phyloP scores from a whole-genome alignment of 208 protist species.

The Trypanosoma boissoni region DNA sequence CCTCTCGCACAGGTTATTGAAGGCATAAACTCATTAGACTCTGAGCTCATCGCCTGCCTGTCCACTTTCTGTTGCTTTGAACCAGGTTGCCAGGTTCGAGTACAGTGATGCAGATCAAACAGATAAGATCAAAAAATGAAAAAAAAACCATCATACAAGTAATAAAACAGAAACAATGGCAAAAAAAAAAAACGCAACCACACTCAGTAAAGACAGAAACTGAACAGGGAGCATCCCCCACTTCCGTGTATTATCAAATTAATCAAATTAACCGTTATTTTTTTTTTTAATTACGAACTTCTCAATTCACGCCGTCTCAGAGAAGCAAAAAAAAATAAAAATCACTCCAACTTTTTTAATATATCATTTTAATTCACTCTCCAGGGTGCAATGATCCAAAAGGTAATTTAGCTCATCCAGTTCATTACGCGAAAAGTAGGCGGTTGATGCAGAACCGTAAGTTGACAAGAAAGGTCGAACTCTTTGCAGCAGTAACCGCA shows the following conservation, averaged over 20 bases:
- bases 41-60: neutral
- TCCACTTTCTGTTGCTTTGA: too few species aligned
- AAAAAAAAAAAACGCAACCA: constrained; percentile 1
- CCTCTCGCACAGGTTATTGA: constrained; percentile 2
- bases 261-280: too few species aligned
- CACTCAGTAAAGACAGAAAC: too few species aligned
- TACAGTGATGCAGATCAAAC: too few species aligned
- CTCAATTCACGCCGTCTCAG: too few species aligned
- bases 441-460: constrained; percentile 8
- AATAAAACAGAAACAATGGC: constrained; percentile 1
- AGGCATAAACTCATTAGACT: constrained; percentile 8
- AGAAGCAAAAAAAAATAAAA: too few species aligned
- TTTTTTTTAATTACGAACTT: too few species aligned
- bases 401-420: constrained; percentile 10
- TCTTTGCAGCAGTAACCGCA: constrained; percentile 12
- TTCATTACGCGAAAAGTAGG: constrained; percentile 17
- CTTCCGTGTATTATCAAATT: too few species aligned
- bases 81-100: too few species aligned
- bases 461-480: constrained; percentile 20
- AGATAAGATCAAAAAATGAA: constrained; percentile 3
- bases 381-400: neutral
- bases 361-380: too few species aligned
- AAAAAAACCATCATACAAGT: constrained; percentile 18
- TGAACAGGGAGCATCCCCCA: too few species aligned
- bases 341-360: too few species aligned